A percentile compares a stretch with the other conserved stretches of the same genome.
These are phyloP conservation scores for Cardiospermum halicacabum DNA, from an alignment of 345 rosid genomes.

Conservation along the genomic window DNA sequence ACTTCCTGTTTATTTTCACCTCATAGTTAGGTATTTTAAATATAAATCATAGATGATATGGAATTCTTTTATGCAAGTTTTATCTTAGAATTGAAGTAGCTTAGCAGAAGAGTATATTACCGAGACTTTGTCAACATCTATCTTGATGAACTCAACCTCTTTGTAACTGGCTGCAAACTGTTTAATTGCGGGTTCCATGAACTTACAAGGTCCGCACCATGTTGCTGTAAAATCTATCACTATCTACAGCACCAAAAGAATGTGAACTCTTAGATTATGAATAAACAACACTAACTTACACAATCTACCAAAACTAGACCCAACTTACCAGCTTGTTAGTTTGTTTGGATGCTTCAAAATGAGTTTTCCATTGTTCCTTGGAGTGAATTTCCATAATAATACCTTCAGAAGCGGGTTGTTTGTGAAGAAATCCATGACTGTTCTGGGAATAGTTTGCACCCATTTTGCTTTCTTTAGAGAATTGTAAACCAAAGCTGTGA, in stretches of 20 bases:
- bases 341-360: conserved; percentile 45
- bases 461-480: conserved; percentile 15
- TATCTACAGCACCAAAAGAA: conserved; percentile 33
- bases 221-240: conserved; percentile 70
- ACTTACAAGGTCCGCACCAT: conserved; percentile 80
- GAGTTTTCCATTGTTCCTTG: conserved; percentile 50
- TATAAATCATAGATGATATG: background rate
- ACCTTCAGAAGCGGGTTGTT: conserved; percentile 6
- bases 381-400: conserved; percentile 44
- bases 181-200: conserved; percentile 45
- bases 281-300: background rate
- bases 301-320: background rate
- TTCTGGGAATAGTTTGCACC: conserved; percentile 18
- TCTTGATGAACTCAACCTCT: conserved; percentile 62
- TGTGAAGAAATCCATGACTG: background rate
- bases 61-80: background rate
- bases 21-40: background rate
- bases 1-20: conserved; percentile 40
- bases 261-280: background rate
- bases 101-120: conserved; percentile 23
- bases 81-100: too few species aligned
- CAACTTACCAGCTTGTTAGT: conserved; percentile 54
- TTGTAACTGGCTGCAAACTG: conserved; percentile 51
- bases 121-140: conserved; percentile 56
- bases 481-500: background rate